These are phyloP conservation scores for Davidsoniella eucalypti DNA, from an alignment of 2,329 filamentous ascomycete genomes.

Conservation along the genomic window DNA sequence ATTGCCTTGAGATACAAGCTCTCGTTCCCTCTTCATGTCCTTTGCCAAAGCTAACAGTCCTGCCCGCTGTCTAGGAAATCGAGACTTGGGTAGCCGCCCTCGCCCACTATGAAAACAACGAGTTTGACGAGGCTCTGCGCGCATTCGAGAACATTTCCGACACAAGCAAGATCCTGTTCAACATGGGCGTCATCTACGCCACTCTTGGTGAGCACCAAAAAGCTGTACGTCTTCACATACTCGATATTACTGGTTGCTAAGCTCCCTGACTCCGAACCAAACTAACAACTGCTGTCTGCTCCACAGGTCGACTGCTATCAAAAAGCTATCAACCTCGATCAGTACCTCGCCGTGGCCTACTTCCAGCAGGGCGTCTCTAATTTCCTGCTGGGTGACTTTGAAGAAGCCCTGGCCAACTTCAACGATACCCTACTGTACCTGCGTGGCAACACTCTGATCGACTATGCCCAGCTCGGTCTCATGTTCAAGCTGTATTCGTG, in stretches of 20 bases:
- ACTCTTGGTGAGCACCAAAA: slow-evolving; percentile 91
- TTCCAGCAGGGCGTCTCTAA: slow-evolving; percentile 98
- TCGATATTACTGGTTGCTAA: not conserved
- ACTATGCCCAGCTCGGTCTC: slow-evolving; percentile 89
- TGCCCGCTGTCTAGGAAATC: slow-evolving; percentile 55
- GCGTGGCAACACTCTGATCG: slow-evolving; percentile 89
- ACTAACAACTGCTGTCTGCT: slow-evolving; percentile 13
- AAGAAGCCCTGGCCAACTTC: slow-evolving; percentile 94
- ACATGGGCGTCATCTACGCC: slow-evolving; percentile 93
- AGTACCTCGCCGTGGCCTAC: slow-evolving; percentile 93
- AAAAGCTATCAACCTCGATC: slow-evolving; percentile 73
- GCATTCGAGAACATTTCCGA: slow-evolving; percentile 79
- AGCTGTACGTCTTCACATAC: slow-evolving; percentile 47
- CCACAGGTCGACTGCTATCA: slow-evolving; percentile 83
- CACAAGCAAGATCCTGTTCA: slow-evolving; percentile 97
- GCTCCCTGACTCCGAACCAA: slow-evolving; percentile 10
- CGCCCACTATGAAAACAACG: slow-evolving; percentile 85
- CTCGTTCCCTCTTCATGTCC: not conserved
- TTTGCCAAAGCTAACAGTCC: not conserved
- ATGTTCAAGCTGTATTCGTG: slow-evolving; percentile 96
- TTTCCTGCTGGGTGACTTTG: slow-evolving; percentile 90
- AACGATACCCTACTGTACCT: slow-evolving; percentile 94
- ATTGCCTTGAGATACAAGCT: not conserved
- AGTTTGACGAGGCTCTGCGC: slow-evolving; percentile 77
- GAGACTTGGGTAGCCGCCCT: slow-evolving; percentile 95